Evolutionary conservation across 1,139 yeast species (phyloP).

Genomic region (Kodamaea anthophila): DNA sequence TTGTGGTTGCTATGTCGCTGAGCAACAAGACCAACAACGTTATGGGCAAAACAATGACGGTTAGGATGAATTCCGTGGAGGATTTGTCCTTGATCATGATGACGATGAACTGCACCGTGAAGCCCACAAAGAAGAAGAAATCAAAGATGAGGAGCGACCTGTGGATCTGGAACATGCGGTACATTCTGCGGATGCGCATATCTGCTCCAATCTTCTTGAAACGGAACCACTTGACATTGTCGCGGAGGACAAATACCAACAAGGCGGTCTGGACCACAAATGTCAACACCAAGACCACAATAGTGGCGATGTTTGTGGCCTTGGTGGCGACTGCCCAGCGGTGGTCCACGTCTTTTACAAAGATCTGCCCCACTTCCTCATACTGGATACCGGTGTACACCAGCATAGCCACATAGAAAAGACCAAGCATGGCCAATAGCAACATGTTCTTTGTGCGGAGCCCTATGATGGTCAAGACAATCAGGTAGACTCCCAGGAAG

Average conservation of each 20-base stretch:
- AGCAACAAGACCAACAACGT: conserved; percentile 35
- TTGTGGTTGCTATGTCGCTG: conserved; percentile 34
- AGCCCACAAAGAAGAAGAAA: conserved; percentile 48
- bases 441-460: conserved; percentile 37
- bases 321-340: conserved; percentile 24
- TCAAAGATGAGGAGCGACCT: conserved; percentile 39
- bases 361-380: conserved; percentile 31
- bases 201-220: conserved; percentile 51
- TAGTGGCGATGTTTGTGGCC: conserved; percentile 42
- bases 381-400: conserved; percentile 48
- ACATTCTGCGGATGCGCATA: conserved; percentile 33
- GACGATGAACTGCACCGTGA: conserved; percentile 48
- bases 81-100: conserved; percentile 36
- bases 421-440: conserved; percentile 35
- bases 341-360: conserved; percentile 15
- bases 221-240: conserved; percentile 44
- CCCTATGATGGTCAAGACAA: conserved; percentile 37
- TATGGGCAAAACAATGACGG: conserved; percentile 44
- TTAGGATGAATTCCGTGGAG: conserved; percentile 45
- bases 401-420: conserved; percentile 44
- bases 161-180: conserved; percentile 38
- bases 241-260: conserved; percentile 30
- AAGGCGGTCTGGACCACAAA: conserved; percentile 27
- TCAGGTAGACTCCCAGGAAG: conserved; percentile 21
- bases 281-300: conserved; percentile 39